A percentile compares a stretch with the other conserved stretches of the same genome.
phyloP scores from a whole-genome alignment of 2,329 filamentous ascomycete species.

The Periconia macrospinosa region DNA sequence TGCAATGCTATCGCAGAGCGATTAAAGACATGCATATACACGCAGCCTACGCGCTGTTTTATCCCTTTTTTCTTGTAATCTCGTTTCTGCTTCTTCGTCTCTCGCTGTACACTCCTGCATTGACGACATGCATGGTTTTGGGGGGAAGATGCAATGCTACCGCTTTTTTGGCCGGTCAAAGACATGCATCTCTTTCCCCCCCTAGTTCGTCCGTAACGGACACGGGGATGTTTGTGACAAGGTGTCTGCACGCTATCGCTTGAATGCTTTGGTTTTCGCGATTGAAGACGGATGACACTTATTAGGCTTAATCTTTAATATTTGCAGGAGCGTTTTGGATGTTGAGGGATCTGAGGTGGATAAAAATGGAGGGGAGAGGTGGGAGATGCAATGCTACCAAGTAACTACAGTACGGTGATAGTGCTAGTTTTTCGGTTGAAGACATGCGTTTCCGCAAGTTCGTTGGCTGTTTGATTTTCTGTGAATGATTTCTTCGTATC shows the following conservation, averaged over 20 bases:
- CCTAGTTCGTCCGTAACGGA: not conserved
- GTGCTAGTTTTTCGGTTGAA: conserved; percentile 17
- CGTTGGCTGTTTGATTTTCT: no score
- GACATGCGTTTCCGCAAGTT: conserved; percentile 20
- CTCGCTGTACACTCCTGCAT: no score
- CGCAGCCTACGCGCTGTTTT: not conserved
- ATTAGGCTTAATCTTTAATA: not conserved
- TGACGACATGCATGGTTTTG: no score
- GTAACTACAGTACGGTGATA: not conserved
- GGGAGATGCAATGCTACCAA: conserved; percentile 20
- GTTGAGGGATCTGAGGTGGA: no score
- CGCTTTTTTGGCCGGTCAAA: not conserved
- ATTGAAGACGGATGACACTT: not conserved
- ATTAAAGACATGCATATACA: conserved; percentile 10
- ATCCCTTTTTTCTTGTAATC: not conserved
- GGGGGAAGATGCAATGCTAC: conserved; percentile 1
- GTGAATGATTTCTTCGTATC: no score
- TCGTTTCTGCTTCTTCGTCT: not conserved
- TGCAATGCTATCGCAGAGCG: conserved; percentile 28
- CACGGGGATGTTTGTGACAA: not conserved
- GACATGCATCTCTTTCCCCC: not conserved
- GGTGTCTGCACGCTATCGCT: not conserved
- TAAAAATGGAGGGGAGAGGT: no score
- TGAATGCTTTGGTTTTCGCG: not conserved
- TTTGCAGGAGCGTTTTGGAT: not conserved